phyloP scores from a whole-genome alignment of 106 monocot species.

The Posidonia australis region DNA sequence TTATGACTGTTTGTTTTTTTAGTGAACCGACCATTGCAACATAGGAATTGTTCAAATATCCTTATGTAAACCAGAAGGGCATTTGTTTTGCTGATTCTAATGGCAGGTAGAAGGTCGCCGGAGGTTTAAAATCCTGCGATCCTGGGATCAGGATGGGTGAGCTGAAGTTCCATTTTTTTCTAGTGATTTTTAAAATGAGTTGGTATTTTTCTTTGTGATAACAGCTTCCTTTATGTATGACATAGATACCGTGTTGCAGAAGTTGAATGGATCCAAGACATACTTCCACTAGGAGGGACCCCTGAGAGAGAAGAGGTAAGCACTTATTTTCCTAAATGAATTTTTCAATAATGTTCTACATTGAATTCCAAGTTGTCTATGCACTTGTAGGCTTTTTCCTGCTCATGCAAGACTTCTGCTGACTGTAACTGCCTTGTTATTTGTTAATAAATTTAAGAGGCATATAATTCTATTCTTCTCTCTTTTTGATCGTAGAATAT shows the following conservation, averaged over 20 bases:
- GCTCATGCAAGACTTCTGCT: no score
- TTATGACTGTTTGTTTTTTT: not conserved
- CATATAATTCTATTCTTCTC: no score
- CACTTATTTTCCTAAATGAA: no score
- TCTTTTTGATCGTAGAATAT: no score
- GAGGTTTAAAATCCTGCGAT: slow-evolving; percentile 62
- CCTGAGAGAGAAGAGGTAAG: slow-evolving; percentile 62
- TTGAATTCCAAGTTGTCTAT: no score
- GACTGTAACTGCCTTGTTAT: no score
- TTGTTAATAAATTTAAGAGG: no score
- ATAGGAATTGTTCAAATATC: not conserved
- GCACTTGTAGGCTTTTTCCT: no score
- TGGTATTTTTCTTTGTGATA: not conserved
- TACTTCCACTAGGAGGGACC: slow-evolving; percentile 44
- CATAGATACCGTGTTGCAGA: slow-evolving; percentile 84
- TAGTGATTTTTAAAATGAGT: not conserved
- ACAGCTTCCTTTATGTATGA: not conserved
- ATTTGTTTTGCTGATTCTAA: not conserved
- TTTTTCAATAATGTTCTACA: no score
- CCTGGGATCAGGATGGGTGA: slow-evolving; percentile 99
- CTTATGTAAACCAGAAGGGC: not conserved
- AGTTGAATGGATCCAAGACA: slow-evolving; percentile 86
- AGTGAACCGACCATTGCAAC: not conserved
- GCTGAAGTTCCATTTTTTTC: slow-evolving; percentile 14
- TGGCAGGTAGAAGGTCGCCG: slow-evolving; percentile 80